Evolutionary conservation across 495 filamentous ascomycete species (phyloP), one percentile per base, ranked within the genome.

Genomic region (Letharia lupina): DNA sequence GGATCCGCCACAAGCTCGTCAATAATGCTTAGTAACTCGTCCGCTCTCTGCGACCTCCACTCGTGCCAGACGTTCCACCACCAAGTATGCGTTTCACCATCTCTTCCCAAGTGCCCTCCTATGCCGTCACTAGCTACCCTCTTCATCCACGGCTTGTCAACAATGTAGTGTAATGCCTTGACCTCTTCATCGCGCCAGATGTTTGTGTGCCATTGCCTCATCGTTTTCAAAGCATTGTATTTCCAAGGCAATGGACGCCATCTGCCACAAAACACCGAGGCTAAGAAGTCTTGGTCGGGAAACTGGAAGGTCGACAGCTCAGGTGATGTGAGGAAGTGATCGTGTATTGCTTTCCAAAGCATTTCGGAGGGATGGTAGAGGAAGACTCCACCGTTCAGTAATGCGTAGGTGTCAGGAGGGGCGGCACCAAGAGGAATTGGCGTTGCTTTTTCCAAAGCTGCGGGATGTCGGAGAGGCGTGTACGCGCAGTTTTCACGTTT

Each of bases 331-430:
- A 76, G 69, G 45, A 82, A 77, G 61, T 72, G 72, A 16, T 73
- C 18, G 15, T 77, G 60, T 67, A 84, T 80, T 20, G 66, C 50
- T 18, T 73, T 63, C 73, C 76, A 78, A 15, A 80, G 70, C 37
- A 67, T n/a, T 41, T 65, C 45, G 12, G 70, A 75, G 12, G 74
- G 65, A 15, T 78, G 78, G 28, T 83, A 84, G 52, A 82, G 80
- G 73, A 86, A 91, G 68, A 91, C 86, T 42, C 89, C 89, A 68
- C 91, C 89, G 23, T 89, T 88, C 23, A 92, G 79, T 47, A 77
- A 78, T 15, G 79, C 67, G 61, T 78, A 69, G 4, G 79, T 77
- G 31, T 69, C 40, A 11, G 68, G 70, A 37, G 67, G 64, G 31
- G 66, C 64, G 9, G 71, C 48, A 11, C 68, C 60, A 4, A 64